phyloP scores from a whole-genome alignment of 2,329 filamentous ascomycete genomes.

The Beauveria sp. region DNA sequence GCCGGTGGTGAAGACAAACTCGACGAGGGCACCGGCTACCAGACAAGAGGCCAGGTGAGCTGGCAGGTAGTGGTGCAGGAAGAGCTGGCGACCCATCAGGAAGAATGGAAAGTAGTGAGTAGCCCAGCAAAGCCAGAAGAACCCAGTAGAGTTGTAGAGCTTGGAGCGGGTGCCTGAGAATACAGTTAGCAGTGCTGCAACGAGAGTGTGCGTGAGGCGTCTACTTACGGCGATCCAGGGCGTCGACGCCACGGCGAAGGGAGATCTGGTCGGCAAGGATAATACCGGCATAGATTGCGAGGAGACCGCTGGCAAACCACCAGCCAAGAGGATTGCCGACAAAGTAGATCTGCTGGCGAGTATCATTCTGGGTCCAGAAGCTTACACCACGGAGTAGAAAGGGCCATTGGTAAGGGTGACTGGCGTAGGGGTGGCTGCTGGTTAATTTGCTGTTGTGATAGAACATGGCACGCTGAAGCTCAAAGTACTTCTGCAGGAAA shows the following conservation, averaged over 20 bases:
- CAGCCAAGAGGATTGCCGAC: slow-evolving; percentile 93
- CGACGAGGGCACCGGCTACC: slow-evolving; percentile 82
- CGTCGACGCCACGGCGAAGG: slow-evolving; percentile 84
- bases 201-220: neutral
- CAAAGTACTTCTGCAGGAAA: slow-evolving; percentile 91
- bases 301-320: slow-evolving; percentile 89
- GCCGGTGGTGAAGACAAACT: slow-evolving; percentile 94
- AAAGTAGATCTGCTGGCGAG: slow-evolving; percentile 96
- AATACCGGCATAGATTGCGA: slow-evolving; percentile 91
- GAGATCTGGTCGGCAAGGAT: slow-evolving; percentile 89
- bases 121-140: slow-evolving; percentile 98
- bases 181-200: neutral
- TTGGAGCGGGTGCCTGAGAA: slow-evolving; percentile 73
- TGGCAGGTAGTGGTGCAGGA: slow-evolving; percentile 95
- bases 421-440: slow-evolving; percentile 92
- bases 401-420: slow-evolving; percentile 93
- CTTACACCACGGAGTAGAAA: slow-evolving; percentile 95
- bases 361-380: slow-evolving; percentile 98
- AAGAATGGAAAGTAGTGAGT: slow-evolving; percentile 97
- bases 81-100: slow-evolving; percentile 95
- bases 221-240: slow-evolving; percentile 81
- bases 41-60: slow-evolving; percentile 86
- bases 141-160: slow-evolving; percentile 96
- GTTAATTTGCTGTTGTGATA: slow-evolving; percentile 98
- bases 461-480: slow-evolving; percentile 97